Conservation (phyloP, 495 filamentous ascomycete genomes). For the Aspergillus sparsus region DNA sequence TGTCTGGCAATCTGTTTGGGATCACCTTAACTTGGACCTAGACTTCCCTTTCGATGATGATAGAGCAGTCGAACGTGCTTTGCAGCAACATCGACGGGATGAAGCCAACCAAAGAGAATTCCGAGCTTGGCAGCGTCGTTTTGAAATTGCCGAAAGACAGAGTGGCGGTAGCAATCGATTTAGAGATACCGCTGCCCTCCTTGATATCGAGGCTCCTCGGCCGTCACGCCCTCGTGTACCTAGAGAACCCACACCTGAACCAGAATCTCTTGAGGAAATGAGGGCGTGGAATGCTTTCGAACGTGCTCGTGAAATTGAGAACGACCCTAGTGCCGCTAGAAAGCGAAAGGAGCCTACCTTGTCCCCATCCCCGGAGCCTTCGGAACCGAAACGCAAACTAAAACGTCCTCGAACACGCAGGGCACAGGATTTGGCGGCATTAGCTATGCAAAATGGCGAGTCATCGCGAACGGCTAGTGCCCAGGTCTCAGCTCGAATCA, state of each 20-base stretch:
- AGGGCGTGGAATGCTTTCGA: slow-evolving; percentile 89
- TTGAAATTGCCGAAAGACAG: slow-evolving; percentile 76
- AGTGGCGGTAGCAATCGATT: slow-evolving; percentile 70
- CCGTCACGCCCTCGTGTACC: slow-evolving; percentile 49
- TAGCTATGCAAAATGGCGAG: slow-evolving; percentile 48
- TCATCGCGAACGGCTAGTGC: slow-evolving; percentile 43
- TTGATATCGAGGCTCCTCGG: slow-evolving; percentile 49
- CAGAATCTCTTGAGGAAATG: slow-evolving; percentile 75
- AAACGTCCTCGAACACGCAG: slow-evolving; percentile 79
- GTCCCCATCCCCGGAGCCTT: slow-evolving; percentile 64
- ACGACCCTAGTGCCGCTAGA: slow-evolving; percentile 50
- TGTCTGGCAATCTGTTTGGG: slow-evolving; percentile 68
- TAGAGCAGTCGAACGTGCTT: slow-evolving; percentile 46
- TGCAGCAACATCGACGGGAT: slow-evolving; percentile 58
- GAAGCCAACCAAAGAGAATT: slow-evolving; percentile 66
- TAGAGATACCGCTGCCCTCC: slow-evolving; percentile 57
- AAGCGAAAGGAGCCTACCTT: slow-evolving; percentile 81
- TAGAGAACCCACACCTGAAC: slow-evolving; percentile 52
- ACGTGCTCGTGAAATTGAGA: slow-evolving; percentile 70
- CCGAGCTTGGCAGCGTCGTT: slow-evolving; percentile 73
- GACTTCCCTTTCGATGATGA: slow-evolving; percentile 89
- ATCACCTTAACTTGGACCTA: slow-evolving; percentile 72
- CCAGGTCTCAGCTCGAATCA: slow-evolving; percentile 30
- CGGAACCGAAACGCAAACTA: slow-evolving; percentile 70
- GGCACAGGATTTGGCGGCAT: slow-evolving; percentile 48